Evolutionary conservation across 148 eudicot genomes (phyloP).

Genomic region (Chenopodium quinoa): DNA sequence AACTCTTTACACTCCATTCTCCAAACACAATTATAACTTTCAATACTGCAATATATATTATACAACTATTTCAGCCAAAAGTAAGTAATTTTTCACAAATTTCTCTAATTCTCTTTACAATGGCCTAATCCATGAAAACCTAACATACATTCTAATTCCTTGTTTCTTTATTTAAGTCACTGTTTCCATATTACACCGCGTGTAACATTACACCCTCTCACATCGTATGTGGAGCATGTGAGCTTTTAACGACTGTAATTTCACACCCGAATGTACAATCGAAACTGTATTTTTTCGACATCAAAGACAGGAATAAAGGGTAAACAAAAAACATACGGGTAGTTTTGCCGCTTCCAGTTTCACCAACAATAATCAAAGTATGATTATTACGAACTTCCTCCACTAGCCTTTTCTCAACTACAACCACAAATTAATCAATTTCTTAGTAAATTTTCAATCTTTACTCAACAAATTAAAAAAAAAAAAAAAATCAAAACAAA

Average conservation of each 20-base stretch:
- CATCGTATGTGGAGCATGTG: too few relatives aligned
- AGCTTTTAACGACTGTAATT: too few relatives aligned
- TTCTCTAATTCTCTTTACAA: not conserved
- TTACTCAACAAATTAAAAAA: not conserved
- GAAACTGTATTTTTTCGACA: not conserved
- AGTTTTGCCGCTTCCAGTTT: constrained; percentile 99
- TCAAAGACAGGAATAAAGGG: not conserved
- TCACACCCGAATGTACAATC: not conserved
- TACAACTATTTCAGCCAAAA: too few relatives aligned
- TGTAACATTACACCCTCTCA: not conserved
- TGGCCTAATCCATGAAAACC: not conserved
- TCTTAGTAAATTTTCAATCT: not conserved
- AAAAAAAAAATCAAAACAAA: not conserved
- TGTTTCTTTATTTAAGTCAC: not conserved
- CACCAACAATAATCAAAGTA: constrained; percentile 86
- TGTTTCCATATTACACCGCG: not conserved
- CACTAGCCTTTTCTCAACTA: constrained; percentile 73
- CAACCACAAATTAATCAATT: constrained; percentile 3
- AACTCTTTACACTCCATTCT: not conserved
- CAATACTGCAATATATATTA: not conserved
- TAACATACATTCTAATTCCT: not conserved
- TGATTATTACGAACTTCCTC: constrained; percentile 70
- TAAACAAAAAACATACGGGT: constrained; percentile 60
- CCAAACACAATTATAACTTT: not conserved
- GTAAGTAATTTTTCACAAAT: not conserved